Percentiles rank a stretch among this genome's conserved stretches.
phyloP scores from a whole-genome alignment of 2,329 filamentous ascomycete species.

The Gremmenia infestans region DNA sequence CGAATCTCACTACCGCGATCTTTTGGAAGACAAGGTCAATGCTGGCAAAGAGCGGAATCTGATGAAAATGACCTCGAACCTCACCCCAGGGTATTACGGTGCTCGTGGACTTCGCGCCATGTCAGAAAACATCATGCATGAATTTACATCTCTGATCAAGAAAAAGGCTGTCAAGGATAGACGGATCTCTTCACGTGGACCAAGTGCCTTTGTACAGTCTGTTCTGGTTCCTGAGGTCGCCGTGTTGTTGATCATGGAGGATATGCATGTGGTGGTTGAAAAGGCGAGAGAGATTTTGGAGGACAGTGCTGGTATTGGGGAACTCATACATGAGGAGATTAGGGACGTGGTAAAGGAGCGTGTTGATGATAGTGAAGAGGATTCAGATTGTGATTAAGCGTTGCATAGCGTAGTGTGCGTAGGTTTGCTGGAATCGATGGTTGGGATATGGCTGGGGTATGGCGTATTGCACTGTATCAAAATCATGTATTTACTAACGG shows the following conservation, averaged over 20 bases:
- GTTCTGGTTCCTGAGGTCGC: slow-evolving; percentile 72
- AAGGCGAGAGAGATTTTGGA: slow-evolving; percentile 29
- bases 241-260: slow-evolving; percentile 51
- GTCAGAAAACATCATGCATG: slow-evolving; percentile 61
- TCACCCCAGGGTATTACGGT: slow-evolving; percentile 80
- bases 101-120: slow-evolving; percentile 66
- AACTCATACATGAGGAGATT: slow-evolving; percentile 33
- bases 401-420: background rate
- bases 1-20: slow-evolving; percentile 55
- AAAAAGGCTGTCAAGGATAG: slow-evolving; percentile 57
- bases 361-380: slow-evolving; percentile 30
- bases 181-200: slow-evolving; percentile 61
- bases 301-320: slow-evolving; percentile 23
- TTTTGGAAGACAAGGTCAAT: slow-evolving; percentile 50
- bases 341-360: slow-evolving; percentile 64
- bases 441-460: background rate
- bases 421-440: background rate
- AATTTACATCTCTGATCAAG: slow-evolving; percentile 56
- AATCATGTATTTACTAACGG: background rate
- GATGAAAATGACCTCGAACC: slow-evolving; percentile 44
- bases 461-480: background rate
- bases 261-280: slow-evolving; percentile 44
- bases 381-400: slow-evolving; percentile 7
- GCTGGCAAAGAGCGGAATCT: slow-evolving; percentile 56
- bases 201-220: slow-evolving; percentile 64